Evolutionary conservation across 2,329 filamentous ascomycete genomes (phyloP), one percentile per base, ranked within the genome.

Genomic region (Venturiaceae sp.): DNA sequence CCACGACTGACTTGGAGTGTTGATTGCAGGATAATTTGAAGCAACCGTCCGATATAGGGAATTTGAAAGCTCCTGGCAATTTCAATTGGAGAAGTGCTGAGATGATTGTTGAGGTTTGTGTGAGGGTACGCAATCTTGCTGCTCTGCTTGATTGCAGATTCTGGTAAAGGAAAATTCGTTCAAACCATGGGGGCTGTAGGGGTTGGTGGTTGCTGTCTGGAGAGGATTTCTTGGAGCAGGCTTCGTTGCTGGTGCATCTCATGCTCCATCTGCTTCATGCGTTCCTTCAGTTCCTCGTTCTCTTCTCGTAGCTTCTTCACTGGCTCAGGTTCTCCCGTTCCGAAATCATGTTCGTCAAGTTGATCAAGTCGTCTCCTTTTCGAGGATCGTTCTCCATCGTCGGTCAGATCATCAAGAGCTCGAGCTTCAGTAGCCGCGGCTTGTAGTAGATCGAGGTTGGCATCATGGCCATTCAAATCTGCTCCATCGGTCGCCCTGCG

Each of bases 331-430:
- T 58, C 57, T 66, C 66, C 63, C 62, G 77, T 71, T 7, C 64
- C 63, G 14, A 32, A n/a, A 13, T 47, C 53, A 9, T 33, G 13
- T 3, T 33, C 34, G 58, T 70, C 67, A 23, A 76, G 65, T 39
- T 69, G 64, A 13, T 67, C 66, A 8, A 62, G 47, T 69, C 28
- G 58, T 55, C 19, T 69, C 67, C 26, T 66, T 66, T 47, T 62
- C 64, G 61, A 30, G 5, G 60, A 36, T 7, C 58, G 46, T 21
- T 58, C 46, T n/a, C 57, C 46, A 36, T 53, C 46, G 28, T 21
- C 33, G 5, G 46, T 57, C 3, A 57, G n/a, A 6, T 41, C 44
- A 3, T 57, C 55, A 16, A 44, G 28, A 16, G 46, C 36, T 30
- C n/a, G 46, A 34, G 46, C 57, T 36, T 47, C 50, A n/a, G 47